A percentile compares a stretch with the other conserved stretches of the same genome.
These are phyloP conservation scores for Raddia distichophylla DNA, from an alignment of 176 grass and related monocot genomes.

Conservation along the genomic window DNA sequence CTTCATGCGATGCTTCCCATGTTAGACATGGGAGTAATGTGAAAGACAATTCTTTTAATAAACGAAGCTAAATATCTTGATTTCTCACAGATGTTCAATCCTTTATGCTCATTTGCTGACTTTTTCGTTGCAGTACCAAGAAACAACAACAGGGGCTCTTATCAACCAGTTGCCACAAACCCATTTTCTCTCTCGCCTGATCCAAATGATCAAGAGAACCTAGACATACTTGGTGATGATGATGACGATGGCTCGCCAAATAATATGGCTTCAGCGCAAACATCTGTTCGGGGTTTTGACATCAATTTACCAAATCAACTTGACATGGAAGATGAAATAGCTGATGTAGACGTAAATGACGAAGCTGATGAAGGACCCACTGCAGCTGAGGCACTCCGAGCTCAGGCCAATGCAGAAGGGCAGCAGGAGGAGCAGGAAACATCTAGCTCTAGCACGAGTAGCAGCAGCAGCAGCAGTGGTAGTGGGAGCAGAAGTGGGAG, in stretches of 20 bases:
- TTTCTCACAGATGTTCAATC: conserved; percentile 13
- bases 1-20: background rate
- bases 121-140: conserved; percentile 44
- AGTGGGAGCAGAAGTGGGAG: conserved; percentile 65
- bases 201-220: conserved; percentile 67
- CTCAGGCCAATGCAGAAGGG: conserved; percentile 66
- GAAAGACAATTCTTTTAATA: conserved; percentile 11
- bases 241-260: conserved; percentile 64
- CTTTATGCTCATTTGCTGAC: conserved; percentile 26
- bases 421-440: conserved; percentile 50
- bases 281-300: conserved; percentile 49
- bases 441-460: conserved; percentile 63
- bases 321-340: conserved; percentile 81
- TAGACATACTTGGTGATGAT: conserved; percentile 88
- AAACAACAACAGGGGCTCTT: conserved; percentile 53
- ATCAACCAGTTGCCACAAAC: conserved; percentile 53
- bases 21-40: background rate
- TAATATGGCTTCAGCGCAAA: conserved; percentile 34
- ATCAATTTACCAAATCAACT: conserved; percentile 72
- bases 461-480: conserved; percentile 53
- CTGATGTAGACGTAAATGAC: conserved; percentile 81
- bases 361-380: conserved; percentile 72
- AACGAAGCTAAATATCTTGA: conserved; percentile 8
- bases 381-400: conserved; percentile 72
- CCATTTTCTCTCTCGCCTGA: conserved; percentile 58